A percentile compares a stretch with the other conserved stretches of the same genome.
Evolutionary conservation across 768 basidiomycete genomes (phyloP).

Genomic region (Mrakia blollopis): DNA sequence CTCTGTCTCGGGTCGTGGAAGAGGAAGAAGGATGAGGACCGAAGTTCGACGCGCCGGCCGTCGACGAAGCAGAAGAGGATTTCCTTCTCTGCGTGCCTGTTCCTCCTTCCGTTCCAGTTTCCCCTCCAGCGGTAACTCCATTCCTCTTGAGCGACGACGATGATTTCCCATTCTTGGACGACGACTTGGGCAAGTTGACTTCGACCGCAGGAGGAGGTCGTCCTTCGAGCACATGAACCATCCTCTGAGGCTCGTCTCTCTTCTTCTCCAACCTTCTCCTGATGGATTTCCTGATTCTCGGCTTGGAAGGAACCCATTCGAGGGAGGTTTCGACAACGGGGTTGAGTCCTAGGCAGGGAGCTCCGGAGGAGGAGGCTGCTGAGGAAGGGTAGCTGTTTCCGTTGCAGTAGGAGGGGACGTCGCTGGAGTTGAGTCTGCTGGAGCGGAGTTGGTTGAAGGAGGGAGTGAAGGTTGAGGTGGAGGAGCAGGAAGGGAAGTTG

Average conservation of each 20-base stretch:
- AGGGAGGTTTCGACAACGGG: constrained; percentile 7
- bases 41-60: no score
- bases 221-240: background rate
- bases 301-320: constrained; percentile 1
- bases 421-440: background rate
- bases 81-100: background rate
- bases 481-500: background rate
- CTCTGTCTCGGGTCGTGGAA: no score
- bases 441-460: background rate
- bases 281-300: constrained; percentile 8
- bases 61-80: background rate
- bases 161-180: background rate
- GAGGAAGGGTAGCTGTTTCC: background rate
- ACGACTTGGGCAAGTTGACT: background rate
- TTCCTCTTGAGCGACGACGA: background rate
- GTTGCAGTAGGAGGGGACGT: background rate
- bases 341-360: background rate
- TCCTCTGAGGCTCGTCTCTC: constrained; percentile 10
- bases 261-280: constrained; percentile 1
- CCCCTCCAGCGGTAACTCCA: background rate
- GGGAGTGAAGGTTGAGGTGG: background rate
- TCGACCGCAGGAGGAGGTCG: background rate
- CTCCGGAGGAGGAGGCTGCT: background rate
- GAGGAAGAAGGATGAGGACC: no score
- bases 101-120: background rate